A percentile compares a stretch with the other conserved stretches of the same genome.
phyloP scores from a whole-genome alignment of 2,329 filamentous ascomycete species.

The Ophiocordyceps polyrhachis-furcata region DNA sequence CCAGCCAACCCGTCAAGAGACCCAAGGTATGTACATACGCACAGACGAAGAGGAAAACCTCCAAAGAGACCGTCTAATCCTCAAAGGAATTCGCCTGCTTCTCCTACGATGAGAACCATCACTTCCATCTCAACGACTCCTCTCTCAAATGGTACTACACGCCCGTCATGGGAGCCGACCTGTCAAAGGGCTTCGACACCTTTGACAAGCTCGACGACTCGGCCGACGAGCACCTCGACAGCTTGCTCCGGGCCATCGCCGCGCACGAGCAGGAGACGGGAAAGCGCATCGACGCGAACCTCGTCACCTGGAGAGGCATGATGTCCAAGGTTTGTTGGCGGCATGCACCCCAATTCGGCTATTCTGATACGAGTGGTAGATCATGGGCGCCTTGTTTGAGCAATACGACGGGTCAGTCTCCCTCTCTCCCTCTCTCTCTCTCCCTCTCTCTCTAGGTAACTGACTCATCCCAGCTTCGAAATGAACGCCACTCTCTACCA shows the following conservation, averaged over 20 bases:
- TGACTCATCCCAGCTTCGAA: slow-evolving; percentile 45
- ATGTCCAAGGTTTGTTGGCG: slow-evolving; percentile 88
- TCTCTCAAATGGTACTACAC: slow-evolving; percentile 82
- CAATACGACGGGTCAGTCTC: slow-evolving; percentile 48
- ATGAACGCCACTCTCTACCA: slow-evolving; percentile 92
- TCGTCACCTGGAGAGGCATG: slow-evolving; percentile 94
- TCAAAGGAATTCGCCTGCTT: slow-evolving; percentile 74
- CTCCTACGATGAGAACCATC: slow-evolving; percentile 74
- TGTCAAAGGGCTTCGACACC: slow-evolving; percentile 62
- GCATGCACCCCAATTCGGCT: too few species aligned
- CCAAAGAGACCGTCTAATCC: slow-evolving; percentile 2
- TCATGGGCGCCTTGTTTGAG: slow-evolving; percentile 72
- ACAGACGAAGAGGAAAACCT: too few species aligned
- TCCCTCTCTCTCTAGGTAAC: background rate
- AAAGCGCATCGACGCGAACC: slow-evolving; percentile 51
- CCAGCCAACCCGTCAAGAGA: slow-evolving; percentile 51
- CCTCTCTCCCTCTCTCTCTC: background rate
- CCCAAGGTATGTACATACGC: slow-evolving; percentile 37
- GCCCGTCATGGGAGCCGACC: slow-evolving; percentile 47
- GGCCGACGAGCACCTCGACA: slow-evolving; percentile 73
- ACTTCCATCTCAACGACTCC: slow-evolving; percentile 56
- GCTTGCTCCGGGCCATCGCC: slow-evolving; percentile 58
- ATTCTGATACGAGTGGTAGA: slow-evolving; percentile 27
- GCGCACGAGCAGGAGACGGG: slow-evolving; percentile 51
- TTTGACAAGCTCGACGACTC: slow-evolving; percentile 73